Evolutionary conservation across 192 early-diverging fungal species (phyloP).

Genomic region (Coemansia asiatica): DNA sequence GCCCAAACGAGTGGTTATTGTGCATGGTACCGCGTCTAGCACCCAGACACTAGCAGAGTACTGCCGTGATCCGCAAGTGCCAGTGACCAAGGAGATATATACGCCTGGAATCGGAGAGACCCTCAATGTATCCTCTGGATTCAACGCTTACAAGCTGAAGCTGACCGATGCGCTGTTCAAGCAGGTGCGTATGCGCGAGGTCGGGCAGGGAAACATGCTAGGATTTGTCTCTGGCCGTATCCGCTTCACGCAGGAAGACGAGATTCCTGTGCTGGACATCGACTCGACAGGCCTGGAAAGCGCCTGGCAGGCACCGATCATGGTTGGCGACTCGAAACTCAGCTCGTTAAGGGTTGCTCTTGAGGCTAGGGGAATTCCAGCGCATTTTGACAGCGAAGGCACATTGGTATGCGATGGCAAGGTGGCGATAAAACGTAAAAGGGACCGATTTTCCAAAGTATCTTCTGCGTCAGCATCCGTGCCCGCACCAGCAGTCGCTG

Average conservation of each 20-base stretch:
- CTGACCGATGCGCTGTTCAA: constrained; percentile 85
- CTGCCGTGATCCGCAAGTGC: constrained; percentile 61
- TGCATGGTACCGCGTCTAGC: constrained; percentile 78
- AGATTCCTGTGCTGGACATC: constrained; percentile 72
- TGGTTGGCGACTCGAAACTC: constrained; percentile 84
- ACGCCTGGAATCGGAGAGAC: constrained; percentile 79
- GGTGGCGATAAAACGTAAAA: constrained; percentile 58
- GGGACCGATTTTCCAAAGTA: not conserved
- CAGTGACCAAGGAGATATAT: constrained; percentile 81
- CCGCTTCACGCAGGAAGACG: constrained; percentile 61
- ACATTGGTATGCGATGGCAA: constrained; percentile 81
- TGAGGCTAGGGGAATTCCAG: constrained; percentile 67
- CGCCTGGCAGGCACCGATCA: constrained; percentile 62
- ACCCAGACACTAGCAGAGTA: constrained; percentile 66
- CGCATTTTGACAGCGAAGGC: constrained; percentile 82
- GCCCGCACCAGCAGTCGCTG: constrained; percentile 12
- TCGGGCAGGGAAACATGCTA: constrained; percentile 54
- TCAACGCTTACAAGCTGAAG: constrained; percentile 83
- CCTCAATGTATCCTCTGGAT: constrained; percentile 85
- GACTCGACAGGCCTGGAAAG: constrained; percentile 38
- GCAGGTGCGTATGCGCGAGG: constrained; percentile 60
- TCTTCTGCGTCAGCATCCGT: not conserved
- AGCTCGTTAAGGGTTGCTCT: constrained; percentile 77
- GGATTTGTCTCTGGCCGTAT: constrained; percentile 72
- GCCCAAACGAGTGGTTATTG: constrained; percentile 61